Evolutionary conservation across 805 yeast species (phyloP).

Genomic region (Saccharomyces cerevisiae): DNA sequence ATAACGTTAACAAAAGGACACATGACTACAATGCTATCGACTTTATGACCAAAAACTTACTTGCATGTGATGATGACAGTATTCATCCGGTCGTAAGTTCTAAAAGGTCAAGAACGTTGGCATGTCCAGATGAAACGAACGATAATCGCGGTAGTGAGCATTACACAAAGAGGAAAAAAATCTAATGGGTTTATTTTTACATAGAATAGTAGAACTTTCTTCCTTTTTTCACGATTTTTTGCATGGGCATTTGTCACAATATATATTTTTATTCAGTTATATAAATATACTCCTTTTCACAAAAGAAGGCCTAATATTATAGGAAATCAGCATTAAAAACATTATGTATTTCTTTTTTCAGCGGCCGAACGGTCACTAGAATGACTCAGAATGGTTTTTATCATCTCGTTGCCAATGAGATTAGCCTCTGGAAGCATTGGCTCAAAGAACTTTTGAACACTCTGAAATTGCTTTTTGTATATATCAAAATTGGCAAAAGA

Average conservation of each 20-base stretch:
- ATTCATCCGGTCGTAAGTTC: not conserved
- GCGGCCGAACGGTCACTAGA: slow-evolving; percentile 6
- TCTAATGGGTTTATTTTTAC: not conserved
- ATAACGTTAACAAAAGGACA: not conserved
- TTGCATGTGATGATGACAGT: slow-evolving; percentile 11
- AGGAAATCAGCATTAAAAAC: not conserved
- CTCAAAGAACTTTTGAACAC: slow-evolving; percentile 72
- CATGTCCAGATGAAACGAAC: not conserved
- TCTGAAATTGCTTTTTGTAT: slow-evolving; percentile 65
- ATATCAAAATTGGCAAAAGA: slow-evolving; percentile 63
- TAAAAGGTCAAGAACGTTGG: not conserved
- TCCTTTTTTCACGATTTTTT: not conserved
- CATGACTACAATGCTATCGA: not conserved
- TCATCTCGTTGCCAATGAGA: slow-evolving; percentile 88
- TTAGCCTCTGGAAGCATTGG: slow-evolving; percentile 88
- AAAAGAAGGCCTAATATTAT: not conserved
- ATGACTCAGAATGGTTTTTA: slow-evolving; percentile 56
- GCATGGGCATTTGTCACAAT: not conserved
- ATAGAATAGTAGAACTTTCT: not conserved
- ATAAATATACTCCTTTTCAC: not conserved
- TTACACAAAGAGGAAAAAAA: not conserved
- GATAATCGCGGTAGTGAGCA: not conserved
- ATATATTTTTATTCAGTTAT: not conserved
- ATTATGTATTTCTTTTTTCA: not conserved
- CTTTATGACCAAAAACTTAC: slow-evolving; percentile 3